Evolutionary conservation across 2,329 filamentous ascomycete genomes (phyloP).

Genomic region (Fusarium udum): DNA sequence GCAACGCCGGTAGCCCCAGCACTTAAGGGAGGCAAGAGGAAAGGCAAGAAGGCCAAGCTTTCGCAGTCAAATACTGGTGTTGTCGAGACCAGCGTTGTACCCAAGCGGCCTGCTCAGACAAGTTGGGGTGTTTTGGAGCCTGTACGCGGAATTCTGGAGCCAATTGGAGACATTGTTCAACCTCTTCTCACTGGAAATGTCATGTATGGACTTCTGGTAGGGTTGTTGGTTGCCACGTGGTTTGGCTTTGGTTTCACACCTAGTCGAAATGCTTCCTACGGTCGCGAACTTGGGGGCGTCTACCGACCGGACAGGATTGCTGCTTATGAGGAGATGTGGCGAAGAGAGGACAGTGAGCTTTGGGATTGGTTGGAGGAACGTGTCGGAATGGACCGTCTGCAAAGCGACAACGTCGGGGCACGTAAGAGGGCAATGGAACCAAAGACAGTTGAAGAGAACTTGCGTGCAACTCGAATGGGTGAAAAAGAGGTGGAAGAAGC

Average conservation of each 20-base stretch:
- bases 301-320: conserved; percentile 72
- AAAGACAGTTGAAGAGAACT: conserved; percentile 67
- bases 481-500: conserved; percentile 81
- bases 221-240: conserved; percentile 79
- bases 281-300: conserved; percentile 43
- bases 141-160: conserved; percentile 73
- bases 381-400: conserved; percentile 73
- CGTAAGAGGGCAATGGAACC: conserved; percentile 63
- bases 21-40: conserved; percentile 68
- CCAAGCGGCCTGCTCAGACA: conserved; percentile 56
- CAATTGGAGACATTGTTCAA: conserved; percentile 73
- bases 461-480: conserved; percentile 70
- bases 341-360: conserved; percentile 83
- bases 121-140: conserved; percentile 88
- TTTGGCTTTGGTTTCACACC: conserved; percentile 68
- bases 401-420: conserved; percentile 44
- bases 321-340: conserved; percentile 95
- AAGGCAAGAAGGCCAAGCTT: conserved; percentile 62
- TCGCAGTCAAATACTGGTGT: conserved; percentile 56
- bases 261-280: conserved; percentile 50
- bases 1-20: conserved; percentile 56
- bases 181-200: conserved; percentile 81
- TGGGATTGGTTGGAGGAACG: conserved; percentile 95
- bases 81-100: conserved; percentile 50
- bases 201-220: conserved; percentile 77